Base-by-base conservation (phyloP, 129 eudicot genomes). In the Flaveria bidentis region DNA sequence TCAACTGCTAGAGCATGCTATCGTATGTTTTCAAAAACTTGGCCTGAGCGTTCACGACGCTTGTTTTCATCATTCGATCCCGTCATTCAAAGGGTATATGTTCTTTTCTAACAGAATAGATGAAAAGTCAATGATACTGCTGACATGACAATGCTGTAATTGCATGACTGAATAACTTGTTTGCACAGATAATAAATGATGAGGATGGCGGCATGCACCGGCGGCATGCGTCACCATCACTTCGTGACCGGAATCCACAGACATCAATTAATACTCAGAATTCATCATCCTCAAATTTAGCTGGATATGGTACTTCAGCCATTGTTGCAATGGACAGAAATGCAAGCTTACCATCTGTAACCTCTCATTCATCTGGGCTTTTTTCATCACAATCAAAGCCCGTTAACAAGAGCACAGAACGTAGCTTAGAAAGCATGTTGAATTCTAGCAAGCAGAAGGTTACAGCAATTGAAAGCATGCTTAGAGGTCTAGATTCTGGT, bases 281-380 rank as follows among this genome's bases (percentile, higher is more conserved):
- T 51, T 63, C 90, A 5, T 83, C 86, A 45, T 77, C 98, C 57
- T 57, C 88, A 45, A 85, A 81, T 75, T 61, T 94, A 18, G 77
- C 96, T 73, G 99, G 99, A 77, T 94, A 94, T 83, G 94, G 96
- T 82, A 94, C 99, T 73, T 94, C 99, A 26, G 99, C 99, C 14
- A 94, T 94, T 57, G 96, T 94, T 81, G 99, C 99, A 25, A 94
- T 94, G 99, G 97, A 94, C 39, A 87, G 90, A 87, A 94, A 69
- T 85, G 85, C 93, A 45, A 87, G 87, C 60, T 74, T 90, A 72
- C 65, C 90, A 49, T 85, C 98, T 62, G 82, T 80, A 41, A 63
- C 88, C 42, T 90, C 97, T 58, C 78, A 83, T 33, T 87, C 93
- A 70, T 90, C 98, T 79, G 91, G 96, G 36, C 88, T 88, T 28